phyloP scores from a whole-genome alignment of 345 rosid species.

The Populus simonii region DNA sequence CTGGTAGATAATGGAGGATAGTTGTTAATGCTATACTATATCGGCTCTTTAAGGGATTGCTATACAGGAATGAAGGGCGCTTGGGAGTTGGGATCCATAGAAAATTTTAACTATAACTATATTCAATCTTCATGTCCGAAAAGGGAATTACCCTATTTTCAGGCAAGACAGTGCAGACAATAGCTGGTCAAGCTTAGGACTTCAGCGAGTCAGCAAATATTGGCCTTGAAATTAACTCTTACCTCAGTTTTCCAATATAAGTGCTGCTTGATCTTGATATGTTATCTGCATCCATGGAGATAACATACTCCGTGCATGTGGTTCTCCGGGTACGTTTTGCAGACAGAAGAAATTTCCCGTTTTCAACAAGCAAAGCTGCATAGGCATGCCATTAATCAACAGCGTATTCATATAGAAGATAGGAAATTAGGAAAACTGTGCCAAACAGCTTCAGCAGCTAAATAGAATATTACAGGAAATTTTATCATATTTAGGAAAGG shows the following conservation, averaged over 20 bases:
- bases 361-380: constrained; percentile 79
- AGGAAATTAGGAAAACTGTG: not conserved
- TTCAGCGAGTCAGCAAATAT: not conserved
- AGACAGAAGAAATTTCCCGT: constrained; percentile 92
- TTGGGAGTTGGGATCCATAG: not conserved
- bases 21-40: not conserved
- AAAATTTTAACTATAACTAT: not conserved
- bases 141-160: not conserved
- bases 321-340: constrained; percentile 88
- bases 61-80: not conserved
- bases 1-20: not conserved
- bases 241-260: constrained; percentile 91
- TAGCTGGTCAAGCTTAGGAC: not conserved
- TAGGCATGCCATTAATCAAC: not conserved
- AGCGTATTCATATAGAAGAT: not conserved
- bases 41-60: not conserved
- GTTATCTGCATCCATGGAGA: constrained; percentile 84
- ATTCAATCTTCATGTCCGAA: not conserved
- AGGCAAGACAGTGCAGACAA: not conserved
- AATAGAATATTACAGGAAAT: not conserved
- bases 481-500: not conserved
- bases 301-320: constrained; percentile 84
- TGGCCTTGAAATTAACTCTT: not conserved
- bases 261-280: constrained; percentile 85
- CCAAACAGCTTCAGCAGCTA: not conserved